Evolutionary conservation across 768 basidiomycete genomes (phyloP).

Genomic region (Pleurotus salmoneostramineus): DNA sequence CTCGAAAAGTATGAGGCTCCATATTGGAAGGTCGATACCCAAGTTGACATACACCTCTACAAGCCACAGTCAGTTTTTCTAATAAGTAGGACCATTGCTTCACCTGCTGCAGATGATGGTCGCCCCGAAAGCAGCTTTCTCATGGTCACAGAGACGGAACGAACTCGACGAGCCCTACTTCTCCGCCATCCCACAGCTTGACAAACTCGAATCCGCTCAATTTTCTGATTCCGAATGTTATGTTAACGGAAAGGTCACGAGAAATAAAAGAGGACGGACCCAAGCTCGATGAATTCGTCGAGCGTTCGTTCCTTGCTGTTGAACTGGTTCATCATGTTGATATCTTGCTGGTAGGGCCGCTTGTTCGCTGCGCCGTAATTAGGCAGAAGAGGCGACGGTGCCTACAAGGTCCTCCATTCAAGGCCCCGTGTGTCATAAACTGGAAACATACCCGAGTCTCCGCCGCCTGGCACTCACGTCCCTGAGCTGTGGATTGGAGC

Average conservation of each 20-base stretch:
- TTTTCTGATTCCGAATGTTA: neutral
- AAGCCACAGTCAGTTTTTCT: too few relatives aligned
- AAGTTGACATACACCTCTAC: too few relatives aligned
- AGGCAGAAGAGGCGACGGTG: slow-evolving; percentile 42
- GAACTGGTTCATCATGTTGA: slow-evolving; percentile 39
- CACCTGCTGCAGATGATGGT: too few relatives aligned
- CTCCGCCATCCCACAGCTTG: slow-evolving; percentile 32
- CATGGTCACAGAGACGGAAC: neutral
- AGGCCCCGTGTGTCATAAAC: too few relatives aligned
- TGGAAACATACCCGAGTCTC: too few relatives aligned
- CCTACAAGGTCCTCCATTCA: too few relatives aligned
- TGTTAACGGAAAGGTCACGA: neutral
- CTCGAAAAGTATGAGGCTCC: too few relatives aligned
- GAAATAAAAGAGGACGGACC: slow-evolving; percentile 10
- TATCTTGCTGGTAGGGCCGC: slow-evolving; percentile 37
- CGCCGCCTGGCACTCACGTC: too few relatives aligned
- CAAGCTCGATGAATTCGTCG: slow-evolving; percentile 32
- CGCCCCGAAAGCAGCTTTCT: too few relatives aligned
- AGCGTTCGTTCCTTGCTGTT: slow-evolving; percentile 41
- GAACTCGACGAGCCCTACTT: slow-evolving; percentile 28
- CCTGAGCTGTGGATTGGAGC: too few relatives aligned
- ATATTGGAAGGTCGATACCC: too few relatives aligned
- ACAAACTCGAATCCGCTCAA: slow-evolving; percentile 28
- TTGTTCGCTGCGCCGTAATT: slow-evolving; percentile 42
- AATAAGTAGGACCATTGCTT: too few relatives aligned